Conservation (phyloP, 1,139 yeast genomes). For the Suhomyces yuchorum region DNA sequence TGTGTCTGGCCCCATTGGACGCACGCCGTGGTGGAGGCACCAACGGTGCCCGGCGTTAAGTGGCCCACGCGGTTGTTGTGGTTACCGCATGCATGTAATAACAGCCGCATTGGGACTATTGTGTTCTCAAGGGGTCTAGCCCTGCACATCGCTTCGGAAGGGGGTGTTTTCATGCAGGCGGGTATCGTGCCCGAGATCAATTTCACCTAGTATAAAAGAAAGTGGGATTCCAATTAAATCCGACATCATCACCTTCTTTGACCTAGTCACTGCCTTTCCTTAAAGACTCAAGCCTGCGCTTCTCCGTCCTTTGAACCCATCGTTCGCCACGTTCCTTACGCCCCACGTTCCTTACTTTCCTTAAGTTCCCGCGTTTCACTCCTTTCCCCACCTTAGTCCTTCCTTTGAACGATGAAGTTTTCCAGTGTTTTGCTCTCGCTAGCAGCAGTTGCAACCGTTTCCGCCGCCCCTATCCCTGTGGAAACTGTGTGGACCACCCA, state of each 20-base stretch:
- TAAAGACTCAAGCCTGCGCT: constrained; percentile 1
- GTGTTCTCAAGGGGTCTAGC: neutral
- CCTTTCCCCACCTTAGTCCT: constrained; percentile 11
- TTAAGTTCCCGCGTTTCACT: neutral
- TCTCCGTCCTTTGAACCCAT: neutral
- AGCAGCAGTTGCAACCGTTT: constrained; percentile 15
- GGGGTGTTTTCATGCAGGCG: neutral
- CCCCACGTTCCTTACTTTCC: constrained; percentile 3
- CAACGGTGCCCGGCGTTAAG: neutral
- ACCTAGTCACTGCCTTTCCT: constrained; percentile 11
- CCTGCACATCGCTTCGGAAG: neutral
- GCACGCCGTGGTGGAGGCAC: neutral
- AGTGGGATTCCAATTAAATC: neutral
- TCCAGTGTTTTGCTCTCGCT: constrained; percentile 17
- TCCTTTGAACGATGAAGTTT: constrained; percentile 16
- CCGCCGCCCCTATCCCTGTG: constrained; percentile 28
- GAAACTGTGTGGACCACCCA: constrained; percentile 17
- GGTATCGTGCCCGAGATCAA: neutral
- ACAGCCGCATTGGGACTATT: neutral
- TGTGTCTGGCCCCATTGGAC: neutral
- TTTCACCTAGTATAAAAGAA: neutral
- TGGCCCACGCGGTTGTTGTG: neutral
- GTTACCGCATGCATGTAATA: neutral
- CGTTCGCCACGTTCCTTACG: constrained; percentile 1
- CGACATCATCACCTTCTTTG: constrained; percentile 1